Conservation (phyloP, 2,329 filamentous ascomycete species). For the Chrysoporthe austroafricana region DNA sequence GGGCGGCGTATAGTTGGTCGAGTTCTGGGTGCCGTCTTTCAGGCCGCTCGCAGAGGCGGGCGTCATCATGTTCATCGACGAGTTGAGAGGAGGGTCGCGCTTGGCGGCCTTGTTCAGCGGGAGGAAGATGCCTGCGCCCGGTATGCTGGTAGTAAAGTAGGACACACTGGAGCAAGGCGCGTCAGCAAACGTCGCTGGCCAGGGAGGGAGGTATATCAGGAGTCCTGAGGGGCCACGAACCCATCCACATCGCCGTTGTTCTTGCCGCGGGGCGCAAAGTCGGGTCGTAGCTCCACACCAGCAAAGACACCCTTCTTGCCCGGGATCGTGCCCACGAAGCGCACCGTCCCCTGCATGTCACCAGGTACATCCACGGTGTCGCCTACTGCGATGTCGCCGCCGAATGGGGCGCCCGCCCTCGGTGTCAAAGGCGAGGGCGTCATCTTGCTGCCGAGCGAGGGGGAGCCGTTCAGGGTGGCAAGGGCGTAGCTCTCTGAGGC, state of each 20-base stretch:
- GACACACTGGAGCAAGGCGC: slow-evolving; percentile 51
- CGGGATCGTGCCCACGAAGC: slow-evolving; percentile 83
- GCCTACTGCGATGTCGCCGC: slow-evolving; percentile 69
- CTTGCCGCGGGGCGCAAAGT: slow-evolving; percentile 84
- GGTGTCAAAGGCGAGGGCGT: slow-evolving; percentile 59
- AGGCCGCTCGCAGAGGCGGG: slow-evolving; percentile 67
- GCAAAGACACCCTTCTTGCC: slow-evolving; percentile 92
- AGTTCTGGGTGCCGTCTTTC: slow-evolving; percentile 59
- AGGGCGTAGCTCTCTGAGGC: slow-evolving; percentile 66
- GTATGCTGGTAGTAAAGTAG: slow-evolving; percentile 80
- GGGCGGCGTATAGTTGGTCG: slow-evolving; percentile 65
- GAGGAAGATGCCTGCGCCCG: slow-evolving; percentile 91
- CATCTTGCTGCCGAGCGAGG: slow-evolving; percentile 45
- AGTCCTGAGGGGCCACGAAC: slow-evolving; percentile 52
- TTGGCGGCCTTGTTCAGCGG: slow-evolving; percentile 80
- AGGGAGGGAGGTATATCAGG: no score
- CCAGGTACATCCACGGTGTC: slow-evolving; percentile 91
- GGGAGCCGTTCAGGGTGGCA: slow-evolving; percentile 53
- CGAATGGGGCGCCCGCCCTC: slow-evolving; percentile 42
- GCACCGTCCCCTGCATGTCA: slow-evolving; percentile 87
- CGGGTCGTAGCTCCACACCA: slow-evolving; percentile 83
- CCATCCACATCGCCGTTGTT: slow-evolving; percentile 97
- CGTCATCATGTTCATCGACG: slow-evolving; percentile 59
- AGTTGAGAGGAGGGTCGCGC: slow-evolving; percentile 60
- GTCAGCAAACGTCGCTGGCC: slow-evolving; percentile 32